Evolutionary conservation across 352 stramenopile genomes (phyloP).

Genomic region (Phytophthora quininea): DNA sequence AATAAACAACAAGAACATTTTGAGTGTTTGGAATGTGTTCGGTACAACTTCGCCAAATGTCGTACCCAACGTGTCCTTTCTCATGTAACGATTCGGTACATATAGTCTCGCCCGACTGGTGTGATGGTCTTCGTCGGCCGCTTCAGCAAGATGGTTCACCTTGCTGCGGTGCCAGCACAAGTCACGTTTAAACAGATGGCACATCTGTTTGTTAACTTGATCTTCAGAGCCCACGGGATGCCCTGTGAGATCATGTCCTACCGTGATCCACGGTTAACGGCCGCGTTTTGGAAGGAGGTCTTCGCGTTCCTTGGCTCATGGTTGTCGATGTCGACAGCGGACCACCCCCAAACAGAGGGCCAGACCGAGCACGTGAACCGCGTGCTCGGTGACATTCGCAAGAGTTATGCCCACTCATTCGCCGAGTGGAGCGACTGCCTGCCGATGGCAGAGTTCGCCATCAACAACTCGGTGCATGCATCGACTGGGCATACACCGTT

Average conservation of each 20-base stretch:
- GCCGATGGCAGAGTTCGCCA: not conserved
- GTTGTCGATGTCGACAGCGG: slow-evolving; percentile 20
- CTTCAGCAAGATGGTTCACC: slow-evolving; percentile 34
- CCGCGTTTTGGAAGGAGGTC: slow-evolving; percentile 19
- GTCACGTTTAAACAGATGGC: slow-evolving; percentile 15
- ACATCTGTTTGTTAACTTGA: slow-evolving; percentile 19
- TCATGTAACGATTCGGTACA: no score
- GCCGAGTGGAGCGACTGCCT: slow-evolving; percentile 1
- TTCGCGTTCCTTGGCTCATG: slow-evolving; percentile 16
- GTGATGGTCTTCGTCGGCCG: slow-evolving; percentile 33
- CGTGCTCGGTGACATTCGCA: slow-evolving; percentile 12
- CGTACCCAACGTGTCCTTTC: no score
- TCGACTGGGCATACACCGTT: slow-evolving; percentile 1
- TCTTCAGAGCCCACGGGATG: slow-evolving; percentile 23
- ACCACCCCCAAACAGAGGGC: slow-evolving; percentile 29
- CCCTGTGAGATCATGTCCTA: slow-evolving; percentile 25
- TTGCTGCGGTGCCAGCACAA: slow-evolving; percentile 13
- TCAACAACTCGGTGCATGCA: slow-evolving; percentile 1
- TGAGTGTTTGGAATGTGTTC: no score
- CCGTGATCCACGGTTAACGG: slow-evolving; percentile 23
- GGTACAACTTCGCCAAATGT: no score
- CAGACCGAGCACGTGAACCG: slow-evolving; percentile 36
- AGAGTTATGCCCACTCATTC: slow-evolving; percentile 31
- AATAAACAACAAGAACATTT: no score
- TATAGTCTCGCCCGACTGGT: not conserved